phyloP scores from a whole-genome alignment of 176 grass and related monocot species.

The Carex littledalei region DNA sequence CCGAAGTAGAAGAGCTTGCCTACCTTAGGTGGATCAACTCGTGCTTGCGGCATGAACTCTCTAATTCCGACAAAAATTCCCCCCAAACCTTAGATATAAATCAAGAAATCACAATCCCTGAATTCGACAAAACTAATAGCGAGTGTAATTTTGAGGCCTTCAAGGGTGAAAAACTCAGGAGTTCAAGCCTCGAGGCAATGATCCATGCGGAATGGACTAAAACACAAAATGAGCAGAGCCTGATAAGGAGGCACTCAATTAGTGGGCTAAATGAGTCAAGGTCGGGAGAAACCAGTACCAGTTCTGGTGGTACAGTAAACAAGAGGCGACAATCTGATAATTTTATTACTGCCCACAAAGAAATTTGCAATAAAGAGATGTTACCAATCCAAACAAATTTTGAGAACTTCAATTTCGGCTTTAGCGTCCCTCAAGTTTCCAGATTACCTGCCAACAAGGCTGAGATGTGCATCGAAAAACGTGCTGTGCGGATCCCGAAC shows the following conservation, averaged over 20 bases:
- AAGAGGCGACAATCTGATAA: conserved; percentile 95
- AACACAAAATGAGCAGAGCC: conserved; percentile 46
- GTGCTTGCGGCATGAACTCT: conserved; percentile 81
- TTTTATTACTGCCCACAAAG: conserved; percentile 62
- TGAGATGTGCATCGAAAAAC: conserved; percentile 78
- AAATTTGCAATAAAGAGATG: conserved; percentile 35
- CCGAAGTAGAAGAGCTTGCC: conserved; percentile 98
- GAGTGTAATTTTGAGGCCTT: conserved; percentile 26
- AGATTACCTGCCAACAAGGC: conserved; percentile 58
- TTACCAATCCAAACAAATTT: conserved; percentile 9
- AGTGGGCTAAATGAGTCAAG: conserved; percentile 61
- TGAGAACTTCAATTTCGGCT: conserved; percentile 41
- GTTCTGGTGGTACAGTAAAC: conserved; percentile 1
- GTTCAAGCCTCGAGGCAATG: conserved; percentile 46
- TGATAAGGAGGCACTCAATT: conserved; percentile 73
- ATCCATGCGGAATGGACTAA: conserved; percentile 79
- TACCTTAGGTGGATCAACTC: conserved; percentile 99
- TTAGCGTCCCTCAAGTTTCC: conserved; percentile 56
- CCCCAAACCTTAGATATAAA: conserved; percentile 35
- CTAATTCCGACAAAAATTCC: conserved; percentile 68
- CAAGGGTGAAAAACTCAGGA: conserved; percentile 42
- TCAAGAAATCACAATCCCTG: conserved; percentile 22
- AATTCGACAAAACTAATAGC: conserved; percentile 30
- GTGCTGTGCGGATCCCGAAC: conserved; percentile 75
- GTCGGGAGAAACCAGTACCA: conserved; percentile 33